These are phyloP conservation scores for Aureobasidium pullulans DNA, from an alignment of 2,329 filamentous ascomycete species.

Conservation along the genomic window DNA sequence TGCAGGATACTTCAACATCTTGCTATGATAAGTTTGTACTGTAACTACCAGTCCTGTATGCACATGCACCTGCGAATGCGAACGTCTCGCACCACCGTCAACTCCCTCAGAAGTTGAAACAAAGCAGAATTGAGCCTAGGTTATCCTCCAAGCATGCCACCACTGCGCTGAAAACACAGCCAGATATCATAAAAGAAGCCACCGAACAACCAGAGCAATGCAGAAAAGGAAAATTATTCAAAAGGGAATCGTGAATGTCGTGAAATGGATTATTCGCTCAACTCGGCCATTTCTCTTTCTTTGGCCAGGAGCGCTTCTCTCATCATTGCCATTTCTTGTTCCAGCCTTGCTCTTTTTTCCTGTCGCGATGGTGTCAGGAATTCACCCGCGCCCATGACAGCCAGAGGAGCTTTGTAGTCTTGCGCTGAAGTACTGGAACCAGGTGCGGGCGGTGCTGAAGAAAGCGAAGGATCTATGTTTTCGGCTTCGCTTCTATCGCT, in stretches of 20 bases:
- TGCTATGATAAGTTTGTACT: neutral
- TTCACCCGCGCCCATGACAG: conserved; percentile 29
- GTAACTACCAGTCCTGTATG: neutral
- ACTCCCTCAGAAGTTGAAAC: neutral
- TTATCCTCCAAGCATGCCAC: neutral
- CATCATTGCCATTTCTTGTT: conserved; percentile 70
- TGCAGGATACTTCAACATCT: neutral
- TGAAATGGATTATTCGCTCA: conserved; percentile 1
- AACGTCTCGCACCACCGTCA: neutral
- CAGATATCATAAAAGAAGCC: neutral
- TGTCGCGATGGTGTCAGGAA: conserved; percentile 35
- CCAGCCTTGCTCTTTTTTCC: conserved; percentile 54
- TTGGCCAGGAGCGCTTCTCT: conserved; percentile 64
- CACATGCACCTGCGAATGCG: neutral
- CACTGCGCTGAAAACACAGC: neutral
- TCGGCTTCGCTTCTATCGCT: conserved; percentile 17
- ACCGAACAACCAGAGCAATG: neutral
- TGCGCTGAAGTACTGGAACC: neutral
- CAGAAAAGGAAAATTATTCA: neutral
- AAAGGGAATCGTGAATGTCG: neutral
- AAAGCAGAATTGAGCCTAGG: neutral
- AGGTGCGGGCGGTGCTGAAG: conserved; percentile 18
- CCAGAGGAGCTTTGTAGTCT: conserved; percentile 24
- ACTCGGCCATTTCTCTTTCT: conserved; percentile 59
- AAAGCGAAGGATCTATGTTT: conserved; percentile 31